Conservation (phyloP, 345 rosid genomes). For the Nephelium lappaceum region DNA sequence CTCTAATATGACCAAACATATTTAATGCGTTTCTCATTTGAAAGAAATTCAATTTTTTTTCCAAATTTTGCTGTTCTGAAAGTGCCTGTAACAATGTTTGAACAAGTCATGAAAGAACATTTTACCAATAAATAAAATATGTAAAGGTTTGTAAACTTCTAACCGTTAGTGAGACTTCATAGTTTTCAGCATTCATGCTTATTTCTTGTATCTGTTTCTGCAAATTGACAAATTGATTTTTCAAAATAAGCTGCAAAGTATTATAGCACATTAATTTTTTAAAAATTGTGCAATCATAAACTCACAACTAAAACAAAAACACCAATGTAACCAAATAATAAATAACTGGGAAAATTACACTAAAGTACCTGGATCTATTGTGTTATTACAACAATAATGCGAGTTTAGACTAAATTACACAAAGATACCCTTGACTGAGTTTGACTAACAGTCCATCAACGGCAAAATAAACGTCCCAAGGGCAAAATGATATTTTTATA, state of each 20-base stretch:
- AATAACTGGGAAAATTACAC: neutral
- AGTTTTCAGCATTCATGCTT: slow-evolving; percentile 45
- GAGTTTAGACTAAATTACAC: too few species aligned
- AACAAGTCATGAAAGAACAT: slow-evolving; percentile 4
- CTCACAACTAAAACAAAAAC: neutral
- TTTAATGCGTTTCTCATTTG: too few species aligned
- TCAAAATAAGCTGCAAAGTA: slow-evolving; percentile 52
- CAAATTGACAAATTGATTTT: slow-evolving; percentile 47
- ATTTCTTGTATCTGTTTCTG: slow-evolving; percentile 54
- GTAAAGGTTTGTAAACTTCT: slow-evolving; percentile 6
- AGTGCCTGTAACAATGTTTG: slow-evolving; percentile 49
- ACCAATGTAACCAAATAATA: neutral
- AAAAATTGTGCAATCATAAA: neutral
- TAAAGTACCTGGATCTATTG: too few species aligned
- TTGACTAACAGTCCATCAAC: too few species aligned
- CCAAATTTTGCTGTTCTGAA: slow-evolving; percentile 54
- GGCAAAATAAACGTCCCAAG: too few species aligned
- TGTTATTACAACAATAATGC: too few species aligned
- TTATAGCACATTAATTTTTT: slow-evolving; percentile 12
- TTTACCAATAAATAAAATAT: slow-evolving; percentile 6
- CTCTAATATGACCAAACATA: too few species aligned
- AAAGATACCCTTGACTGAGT: too few species aligned
- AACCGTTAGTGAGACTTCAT: slow-evolving; percentile 53
- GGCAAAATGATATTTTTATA: too few species aligned
- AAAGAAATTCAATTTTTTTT: slow-evolving; percentile 51